Percentiles rank a stretch among this genome's conserved stretches.
Conservation (phyloP, 352 stramenopile genomes). For the Globisporangium okanoganense region DNA sequence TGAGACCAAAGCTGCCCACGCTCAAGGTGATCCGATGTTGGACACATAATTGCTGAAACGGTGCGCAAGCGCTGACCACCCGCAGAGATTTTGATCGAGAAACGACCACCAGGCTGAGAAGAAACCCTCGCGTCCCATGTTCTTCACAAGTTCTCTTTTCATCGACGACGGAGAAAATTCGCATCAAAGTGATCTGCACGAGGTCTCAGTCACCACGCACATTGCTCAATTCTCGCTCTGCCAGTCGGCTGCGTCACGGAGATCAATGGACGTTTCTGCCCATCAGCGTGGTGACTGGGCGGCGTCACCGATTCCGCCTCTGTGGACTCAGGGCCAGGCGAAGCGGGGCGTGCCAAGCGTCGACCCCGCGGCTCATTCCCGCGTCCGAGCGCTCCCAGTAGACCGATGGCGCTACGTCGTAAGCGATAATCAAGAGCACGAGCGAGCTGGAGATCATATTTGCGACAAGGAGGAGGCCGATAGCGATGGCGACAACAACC, state of each 20-base stretch:
- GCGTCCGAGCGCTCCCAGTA: constrained; percentile 4
- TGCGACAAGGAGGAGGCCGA: background rate
- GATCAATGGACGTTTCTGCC: background rate
- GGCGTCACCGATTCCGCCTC: background rate
- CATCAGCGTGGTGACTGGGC: constrained; percentile 3
- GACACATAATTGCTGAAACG: background rate
- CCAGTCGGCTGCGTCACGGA: background rate
- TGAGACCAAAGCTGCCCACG: too few relatives aligned
- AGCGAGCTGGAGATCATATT: background rate
- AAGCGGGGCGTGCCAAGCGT: background rate
- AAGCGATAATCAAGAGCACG: background rate
- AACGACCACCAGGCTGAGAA: background rate
- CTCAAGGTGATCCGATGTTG: too few relatives aligned
- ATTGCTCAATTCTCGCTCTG: background rate
- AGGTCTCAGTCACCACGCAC: background rate
- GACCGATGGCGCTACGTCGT: background rate
- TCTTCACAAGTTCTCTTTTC: background rate
- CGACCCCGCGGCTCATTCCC: background rate
- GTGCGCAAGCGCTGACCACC: background rate
- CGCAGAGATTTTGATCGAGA: background rate
- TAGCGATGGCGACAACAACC: background rate
- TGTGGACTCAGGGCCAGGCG: background rate
- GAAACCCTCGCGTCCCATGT: background rate
- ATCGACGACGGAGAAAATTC: background rate
- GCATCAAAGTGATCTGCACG: background rate